phyloP scores from a whole-genome alignment of 2,329 filamentous ascomycete species.

The Chaetothyriales sp. region DNA sequence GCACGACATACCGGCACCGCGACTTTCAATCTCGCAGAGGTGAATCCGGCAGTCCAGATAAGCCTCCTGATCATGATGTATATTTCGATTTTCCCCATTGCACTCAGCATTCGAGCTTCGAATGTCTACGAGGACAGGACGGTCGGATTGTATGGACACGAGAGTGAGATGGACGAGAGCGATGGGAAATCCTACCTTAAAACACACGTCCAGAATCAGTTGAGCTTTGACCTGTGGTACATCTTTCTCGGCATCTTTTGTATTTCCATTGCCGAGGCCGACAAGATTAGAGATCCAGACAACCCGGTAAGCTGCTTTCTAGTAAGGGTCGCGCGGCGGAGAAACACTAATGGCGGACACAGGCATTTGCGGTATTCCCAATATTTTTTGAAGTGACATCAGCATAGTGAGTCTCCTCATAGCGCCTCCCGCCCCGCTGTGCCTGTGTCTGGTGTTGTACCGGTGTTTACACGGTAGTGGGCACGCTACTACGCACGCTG shows the following conservation, averaged over 20 bases:
- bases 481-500: no score
- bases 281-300: conserved; percentile 30
- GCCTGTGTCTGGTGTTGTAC: no score
- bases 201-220: conserved; percentile 46
- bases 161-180: no score
- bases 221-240: conserved; percentile 54
- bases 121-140: conserved; percentile 56
- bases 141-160: conserved; percentile 47
- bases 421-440: no score
- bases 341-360: no score
- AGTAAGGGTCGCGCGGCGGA: no score
- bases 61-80: conserved; percentile 99
- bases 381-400: conserved; percentile 36
- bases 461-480: no score
- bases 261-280: conserved; percentile 45
- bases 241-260: conserved; percentile 45
- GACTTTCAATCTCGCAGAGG: conserved; percentile 32
- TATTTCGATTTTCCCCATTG: conserved; percentile 90
- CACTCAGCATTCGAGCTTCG: conserved; percentile 74
- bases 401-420: no score
- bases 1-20: conserved; percentile 36
- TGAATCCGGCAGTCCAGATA: conserved; percentile 45
- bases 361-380: conserved; percentile 47
- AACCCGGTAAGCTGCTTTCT: no score
- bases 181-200: conserved; percentile 28